A percentile compares a stretch with the other conserved stretches of the same genome.
Evolutionary conservation across 129 eudicot genomes (phyloP).

Genomic region (Lactuca saligna): DNA sequence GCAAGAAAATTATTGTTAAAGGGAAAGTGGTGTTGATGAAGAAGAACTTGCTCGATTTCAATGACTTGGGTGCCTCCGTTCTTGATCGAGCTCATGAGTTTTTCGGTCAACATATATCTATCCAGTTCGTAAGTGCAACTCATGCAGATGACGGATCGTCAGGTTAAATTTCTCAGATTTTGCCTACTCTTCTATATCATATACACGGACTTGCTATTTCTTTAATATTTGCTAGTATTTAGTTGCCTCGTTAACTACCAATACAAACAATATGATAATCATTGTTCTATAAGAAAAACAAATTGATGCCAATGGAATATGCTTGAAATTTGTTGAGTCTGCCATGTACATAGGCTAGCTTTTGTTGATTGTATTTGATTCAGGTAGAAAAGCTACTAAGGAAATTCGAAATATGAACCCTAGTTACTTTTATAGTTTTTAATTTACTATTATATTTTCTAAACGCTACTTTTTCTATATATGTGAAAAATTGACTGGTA

Average conservation of each 20-base stretch:
- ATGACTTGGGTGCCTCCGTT: constrained; percentile 28
- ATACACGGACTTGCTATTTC: background rate
- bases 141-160: constrained; percentile 18
- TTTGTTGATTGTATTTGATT: too few relatives aligned
- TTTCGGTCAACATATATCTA: constrained; percentile 36
- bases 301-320: background rate
- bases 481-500: too few relatives aligned
- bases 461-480: too few relatives aligned
- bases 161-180: constrained; percentile 3
- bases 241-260: background rate
- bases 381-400: too few relatives aligned
- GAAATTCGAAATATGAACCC: too few relatives aligned
- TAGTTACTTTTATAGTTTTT: too few relatives aligned
- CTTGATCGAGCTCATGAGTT: constrained; percentile 39
- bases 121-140: constrained; percentile 38
- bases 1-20: constrained; percentile 27
- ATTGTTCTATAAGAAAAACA: background rate
- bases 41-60: constrained; percentile 34
- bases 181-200: background rate
- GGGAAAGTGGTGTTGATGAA: constrained; percentile 43
- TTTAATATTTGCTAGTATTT: background rate
- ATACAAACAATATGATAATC: background rate
- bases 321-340: background rate
- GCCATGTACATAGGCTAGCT: background rate
- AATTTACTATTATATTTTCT: too few relatives aligned